These are phyloP conservation scores for Camellia sinensis DNA, from an alignment of 148 eudicot species.

Conservation along the genomic window DNA sequence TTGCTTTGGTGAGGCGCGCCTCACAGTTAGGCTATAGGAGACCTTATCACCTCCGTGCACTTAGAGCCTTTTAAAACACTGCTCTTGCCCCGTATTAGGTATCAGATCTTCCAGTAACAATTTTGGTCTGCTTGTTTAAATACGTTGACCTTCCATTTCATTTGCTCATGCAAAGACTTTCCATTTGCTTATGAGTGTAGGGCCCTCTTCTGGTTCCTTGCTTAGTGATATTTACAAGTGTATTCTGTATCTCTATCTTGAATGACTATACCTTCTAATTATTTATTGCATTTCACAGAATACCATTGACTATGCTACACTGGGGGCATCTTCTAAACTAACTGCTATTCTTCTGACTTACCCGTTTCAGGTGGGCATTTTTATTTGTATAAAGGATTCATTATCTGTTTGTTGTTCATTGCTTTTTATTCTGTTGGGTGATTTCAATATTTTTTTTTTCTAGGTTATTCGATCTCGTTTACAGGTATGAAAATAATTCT, in stretches of 20 bases:
- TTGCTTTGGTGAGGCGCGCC: too few species aligned
- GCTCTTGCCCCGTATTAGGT: not conserved
- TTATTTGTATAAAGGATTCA: not conserved
- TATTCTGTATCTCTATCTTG: not conserved
- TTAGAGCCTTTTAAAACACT: too few species aligned
- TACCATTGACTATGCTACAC: conserved; percentile 73
- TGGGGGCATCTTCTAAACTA: conserved; percentile 90
- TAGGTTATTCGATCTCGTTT: conserved; percentile 96
- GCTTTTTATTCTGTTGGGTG: not conserved
- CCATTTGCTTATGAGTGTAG: not conserved
- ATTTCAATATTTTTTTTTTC: not conserved
- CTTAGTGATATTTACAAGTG: not conserved
- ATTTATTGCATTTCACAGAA: conserved; percentile 38
- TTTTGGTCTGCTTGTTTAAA: not conserved
- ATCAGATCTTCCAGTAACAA: not conserved
- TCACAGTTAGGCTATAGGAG: too few species aligned
- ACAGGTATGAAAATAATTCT: conserved; percentile 55
- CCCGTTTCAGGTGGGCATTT: conserved; percentile 71
- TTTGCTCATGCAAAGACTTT: not conserved
- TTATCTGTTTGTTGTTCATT: not conserved
- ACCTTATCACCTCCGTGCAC: too few species aligned
- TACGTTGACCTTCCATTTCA: not conserved
- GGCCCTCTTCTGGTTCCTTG: not conserved
- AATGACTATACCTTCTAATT: not conserved
- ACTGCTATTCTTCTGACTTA: conserved; percentile 82